Base-by-base conservation (phyloP, 2,329 filamentous ascomycete genomes). In the Fusarium irregulare region DNA sequence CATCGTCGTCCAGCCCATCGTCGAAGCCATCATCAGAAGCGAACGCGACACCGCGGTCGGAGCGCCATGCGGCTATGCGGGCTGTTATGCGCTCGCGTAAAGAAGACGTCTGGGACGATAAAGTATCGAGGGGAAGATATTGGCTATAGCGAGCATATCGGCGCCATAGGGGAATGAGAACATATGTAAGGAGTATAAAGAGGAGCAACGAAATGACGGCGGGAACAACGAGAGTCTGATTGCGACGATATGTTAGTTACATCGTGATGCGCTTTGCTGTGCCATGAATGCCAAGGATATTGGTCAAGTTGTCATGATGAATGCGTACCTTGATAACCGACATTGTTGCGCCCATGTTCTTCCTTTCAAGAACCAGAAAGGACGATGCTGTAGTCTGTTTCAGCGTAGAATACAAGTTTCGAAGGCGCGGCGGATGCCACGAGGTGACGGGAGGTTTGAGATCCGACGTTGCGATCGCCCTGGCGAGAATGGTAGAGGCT, bases 101-200 rank as follows among this genome's bases (percentile, higher is more conserved):
- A 66, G 88, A 82, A 10, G 82, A 80, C 8, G 86, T 90, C 53
- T 85, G 86, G 53, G 83, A 86, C 23, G 87, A 87, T 64, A 92
- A 87, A 32, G 85, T 83, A 66, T 91, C 86, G 68, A 93, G 80
- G 1, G 91, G 91, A 3, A 93, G 87, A 76, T 94, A 94, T 65
- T 92, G 89, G 76, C 88, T 87, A 78, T 93, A 93, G 64, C 91
- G 88, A 72, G 86, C 86, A 79, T 93, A 92, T 60, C 86, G 87
- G 49, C 88, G 89, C 87, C 91, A 92, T 64, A 91, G 76, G 3
- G 92, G 92, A 27, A 92, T 76, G 65, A 93, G 75, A 73, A 90
- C 80, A 78, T 89, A 92, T 59, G 88, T 90, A 60, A 90, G 80
- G 61, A 89, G 60, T 73, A 93, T 79, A 79, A 92, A 94, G 71